Percentiles rank a stretch among this genome's conserved stretches.
Conservation (phyloP, 139 green algal species). For the Chlorella sp. region DNA sequence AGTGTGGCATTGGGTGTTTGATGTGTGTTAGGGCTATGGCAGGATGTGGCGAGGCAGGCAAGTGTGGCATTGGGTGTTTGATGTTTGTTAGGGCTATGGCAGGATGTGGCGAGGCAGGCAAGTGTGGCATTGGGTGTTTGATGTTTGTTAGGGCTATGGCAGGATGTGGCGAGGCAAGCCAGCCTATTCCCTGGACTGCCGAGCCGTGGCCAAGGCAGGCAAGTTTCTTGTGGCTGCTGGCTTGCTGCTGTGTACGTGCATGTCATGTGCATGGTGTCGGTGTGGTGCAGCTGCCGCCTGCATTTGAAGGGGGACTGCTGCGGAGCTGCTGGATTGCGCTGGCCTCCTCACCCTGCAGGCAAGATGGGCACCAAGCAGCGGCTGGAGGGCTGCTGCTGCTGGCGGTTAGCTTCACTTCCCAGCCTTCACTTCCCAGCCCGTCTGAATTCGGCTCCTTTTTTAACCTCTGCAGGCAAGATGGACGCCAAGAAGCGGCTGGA, state of each 20-base stretch:
- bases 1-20: background rate
- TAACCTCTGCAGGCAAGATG: too few relatives aligned
- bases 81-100: background rate
- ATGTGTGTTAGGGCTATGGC: background rate
- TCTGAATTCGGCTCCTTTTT: too few relatives aligned
- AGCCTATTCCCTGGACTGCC: too few relatives aligned
- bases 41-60: background rate
- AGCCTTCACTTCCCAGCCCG: too few relatives aligned
- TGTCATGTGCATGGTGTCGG: too few relatives aligned
- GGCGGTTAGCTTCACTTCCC: too few relatives aligned
- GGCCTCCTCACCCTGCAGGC: conserved; percentile 62
- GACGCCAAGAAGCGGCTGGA: conserved; percentile 98
- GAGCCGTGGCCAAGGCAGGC: too few relatives aligned
- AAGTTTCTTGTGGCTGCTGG: too few relatives aligned
- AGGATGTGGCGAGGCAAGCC: background rate
- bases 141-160: background rate
- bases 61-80: background rate
- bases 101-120: background rate
- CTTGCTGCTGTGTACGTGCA: too few relatives aligned
- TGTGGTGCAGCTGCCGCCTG: too few relatives aligned
- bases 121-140: background rate
- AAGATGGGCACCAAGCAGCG: conserved; percentile 98
- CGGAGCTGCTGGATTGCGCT: too few relatives aligned
- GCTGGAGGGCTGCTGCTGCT: conserved; percentile 77
- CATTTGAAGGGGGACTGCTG: too few relatives aligned